Evolutionary conservation across 306 rosid species (phyloP).

Genomic region (Inga oerstediana): DNA sequence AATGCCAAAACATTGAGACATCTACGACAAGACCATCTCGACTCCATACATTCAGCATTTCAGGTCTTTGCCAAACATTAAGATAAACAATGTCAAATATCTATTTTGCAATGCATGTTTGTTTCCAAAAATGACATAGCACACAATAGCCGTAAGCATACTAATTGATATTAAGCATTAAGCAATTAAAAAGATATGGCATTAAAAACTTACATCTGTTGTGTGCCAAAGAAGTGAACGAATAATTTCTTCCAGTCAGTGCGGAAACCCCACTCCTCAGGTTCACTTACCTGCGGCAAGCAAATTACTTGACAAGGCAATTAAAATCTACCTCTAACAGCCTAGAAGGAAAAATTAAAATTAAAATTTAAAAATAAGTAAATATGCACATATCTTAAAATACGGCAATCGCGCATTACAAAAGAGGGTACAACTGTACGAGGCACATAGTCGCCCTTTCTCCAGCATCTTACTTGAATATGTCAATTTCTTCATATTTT

Average conservation of each 20-base stretch:
- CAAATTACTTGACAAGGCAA: constrained; percentile 40
- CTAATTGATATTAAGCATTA: not conserved
- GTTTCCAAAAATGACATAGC: not conserved
- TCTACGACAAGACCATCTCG: not conserved
- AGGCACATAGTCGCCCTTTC: not conserved
- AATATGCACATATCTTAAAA: not conserved
- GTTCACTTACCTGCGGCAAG: constrained; percentile 80
- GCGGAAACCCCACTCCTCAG: constrained; percentile 84
- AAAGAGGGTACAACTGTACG: not conserved
- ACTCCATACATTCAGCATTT: not conserved
- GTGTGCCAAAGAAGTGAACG: constrained; percentile 91
- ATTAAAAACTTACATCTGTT: constrained; percentile 75
- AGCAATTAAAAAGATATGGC: constrained; percentile 16
- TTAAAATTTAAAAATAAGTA: not conserved
- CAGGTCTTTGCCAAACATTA: constrained; percentile 17
- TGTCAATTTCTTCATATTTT: not conserved
- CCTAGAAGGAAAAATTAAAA: not conserved
- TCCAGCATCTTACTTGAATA: not conserved
- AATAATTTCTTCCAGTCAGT: constrained; percentile 91
- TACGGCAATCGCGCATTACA: not conserved
- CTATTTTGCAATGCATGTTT: not conserved
- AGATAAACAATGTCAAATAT: not conserved
- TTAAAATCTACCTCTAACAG: constrained; percentile 6
- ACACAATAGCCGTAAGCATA: constrained; percentile 12
- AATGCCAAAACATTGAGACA: constrained; percentile 10